Conservation (phyloP, 192 early-diverging fungal genomes). For the Backusella circina region DNA sequence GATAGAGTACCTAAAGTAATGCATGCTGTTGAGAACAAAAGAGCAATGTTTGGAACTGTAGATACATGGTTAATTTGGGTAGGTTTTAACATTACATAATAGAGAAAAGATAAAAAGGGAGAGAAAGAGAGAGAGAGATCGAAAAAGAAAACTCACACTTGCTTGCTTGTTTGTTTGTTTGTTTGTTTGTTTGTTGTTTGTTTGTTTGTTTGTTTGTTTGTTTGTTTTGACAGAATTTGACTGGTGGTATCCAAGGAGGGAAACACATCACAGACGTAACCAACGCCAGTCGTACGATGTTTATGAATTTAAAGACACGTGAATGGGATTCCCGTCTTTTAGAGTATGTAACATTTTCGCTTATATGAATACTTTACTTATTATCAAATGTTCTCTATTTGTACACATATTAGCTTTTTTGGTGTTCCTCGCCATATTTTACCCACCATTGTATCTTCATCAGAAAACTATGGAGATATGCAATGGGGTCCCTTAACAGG, state of each 20-base stretch:
- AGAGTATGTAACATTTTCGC: slow-evolving; percentile 36
- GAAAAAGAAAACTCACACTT: neutral
- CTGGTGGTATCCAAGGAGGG: slow-evolving; percentile 71
- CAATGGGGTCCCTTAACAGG: slow-evolving; percentile 61
- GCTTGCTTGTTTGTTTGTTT: neutral
- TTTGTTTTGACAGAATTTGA: slow-evolving; percentile 62
- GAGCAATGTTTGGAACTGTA: slow-evolving; percentile 84
- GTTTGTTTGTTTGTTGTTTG: neutral
- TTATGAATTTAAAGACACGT: slow-evolving; percentile 84
- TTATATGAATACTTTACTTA: neutral
- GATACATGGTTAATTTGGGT: slow-evolving; percentile 95
- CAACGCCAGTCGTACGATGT: slow-evolving; percentile 93
- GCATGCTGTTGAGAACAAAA: slow-evolving; percentile 68
- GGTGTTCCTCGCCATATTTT: slow-evolving; percentile 52
- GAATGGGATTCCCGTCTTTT: slow-evolving; percentile 77
- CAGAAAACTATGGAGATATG: slow-evolving; percentile 75
- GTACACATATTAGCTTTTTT: slow-evolving; percentile 52
- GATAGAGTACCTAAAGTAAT: slow-evolving; percentile 74
- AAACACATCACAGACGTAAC: slow-evolving; percentile 89
- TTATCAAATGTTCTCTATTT: neutral
- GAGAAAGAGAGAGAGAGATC: neutral
- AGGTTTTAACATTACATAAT: slow-evolving; percentile 3
- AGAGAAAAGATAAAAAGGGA: neutral
- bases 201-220: neutral
- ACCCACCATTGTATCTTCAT: slow-evolving; percentile 81